phyloP scores from a whole-genome alignment of 2,329 filamentous ascomycete genomes.

The Fusarium tuaranense region DNA sequence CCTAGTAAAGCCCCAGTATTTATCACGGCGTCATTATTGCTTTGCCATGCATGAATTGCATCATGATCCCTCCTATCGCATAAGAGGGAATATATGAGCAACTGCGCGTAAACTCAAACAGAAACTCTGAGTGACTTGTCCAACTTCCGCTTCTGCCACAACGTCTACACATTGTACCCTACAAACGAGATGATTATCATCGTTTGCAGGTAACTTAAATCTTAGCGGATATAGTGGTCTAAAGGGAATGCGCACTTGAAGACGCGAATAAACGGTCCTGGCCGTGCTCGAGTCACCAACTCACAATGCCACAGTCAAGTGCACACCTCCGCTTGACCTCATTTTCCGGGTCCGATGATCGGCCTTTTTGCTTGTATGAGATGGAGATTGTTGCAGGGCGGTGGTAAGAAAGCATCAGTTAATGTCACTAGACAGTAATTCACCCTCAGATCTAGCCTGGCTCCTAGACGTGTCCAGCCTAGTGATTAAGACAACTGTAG shows the following conservation, averaged over 20 bases:
- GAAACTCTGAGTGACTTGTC: neutral
- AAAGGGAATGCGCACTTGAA: neutral
- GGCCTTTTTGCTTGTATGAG: neutral
- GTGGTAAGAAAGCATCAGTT: neutral
- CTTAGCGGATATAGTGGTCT: neutral
- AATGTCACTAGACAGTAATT: neutral
- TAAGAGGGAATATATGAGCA: neutral
- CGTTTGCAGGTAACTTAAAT: neutral
- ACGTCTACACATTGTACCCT: no score
- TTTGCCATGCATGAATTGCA: neutral
- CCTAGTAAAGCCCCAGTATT: neutral
- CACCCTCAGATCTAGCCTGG: neutral
- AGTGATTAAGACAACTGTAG: neutral
- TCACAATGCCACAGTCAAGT: neutral
- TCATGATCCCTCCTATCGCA: neutral
- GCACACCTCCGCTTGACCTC: neutral
- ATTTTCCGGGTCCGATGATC: neutral
- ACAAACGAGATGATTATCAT: accelerated
- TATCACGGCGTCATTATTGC: neutral
- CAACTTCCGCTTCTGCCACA: neutral
- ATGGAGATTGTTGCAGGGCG: neutral
- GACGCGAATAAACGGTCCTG: neutral
- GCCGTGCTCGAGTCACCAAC: neutral
- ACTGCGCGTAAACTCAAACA: neutral
- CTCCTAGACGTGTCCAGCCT: neutral